These are phyloP conservation scores for Corylus avellana DNA, from an alignment of 306 rosid genomes.

Conservation along the genomic window DNA sequence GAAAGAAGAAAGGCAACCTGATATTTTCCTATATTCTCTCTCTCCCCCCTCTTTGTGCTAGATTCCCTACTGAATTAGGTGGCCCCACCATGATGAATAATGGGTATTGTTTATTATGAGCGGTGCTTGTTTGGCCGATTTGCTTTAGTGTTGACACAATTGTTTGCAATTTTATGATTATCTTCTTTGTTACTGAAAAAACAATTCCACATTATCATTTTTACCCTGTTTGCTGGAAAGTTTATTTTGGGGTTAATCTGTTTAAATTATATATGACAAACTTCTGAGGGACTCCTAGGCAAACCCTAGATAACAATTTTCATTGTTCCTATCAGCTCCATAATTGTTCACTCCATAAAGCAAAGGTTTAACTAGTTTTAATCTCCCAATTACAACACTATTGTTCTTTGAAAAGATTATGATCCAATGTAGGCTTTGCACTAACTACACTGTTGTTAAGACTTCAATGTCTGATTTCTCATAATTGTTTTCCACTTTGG, in stretches of 20 bases:
- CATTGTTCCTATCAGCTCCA: background rate
- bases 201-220: background rate
- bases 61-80: constrained; percentile 67
- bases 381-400: background rate
- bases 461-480: background rate
- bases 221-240: background rate
- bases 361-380: background rate
- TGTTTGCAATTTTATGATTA: background rate
- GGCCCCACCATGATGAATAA: constrained; percentile 68
- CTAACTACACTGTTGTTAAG: background rate
- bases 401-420: background rate
- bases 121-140: too few species aligned
- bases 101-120: constrained; percentile 16
- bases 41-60: constrained; percentile 30
- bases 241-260: background rate
- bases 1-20: too few species aligned
- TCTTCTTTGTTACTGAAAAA: background rate
- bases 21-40: constrained; percentile 2
- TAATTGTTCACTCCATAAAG: background rate
- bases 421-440: background rate
- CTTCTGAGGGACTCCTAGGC: background rate
- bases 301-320: background rate
- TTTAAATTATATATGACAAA: background rate
- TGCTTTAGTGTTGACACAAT: background rate
- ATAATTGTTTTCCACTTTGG: background rate